Evolutionary conservation across 768 basidiomycete genomes (phyloP).

Genomic region (Suillus americanus): DNA sequence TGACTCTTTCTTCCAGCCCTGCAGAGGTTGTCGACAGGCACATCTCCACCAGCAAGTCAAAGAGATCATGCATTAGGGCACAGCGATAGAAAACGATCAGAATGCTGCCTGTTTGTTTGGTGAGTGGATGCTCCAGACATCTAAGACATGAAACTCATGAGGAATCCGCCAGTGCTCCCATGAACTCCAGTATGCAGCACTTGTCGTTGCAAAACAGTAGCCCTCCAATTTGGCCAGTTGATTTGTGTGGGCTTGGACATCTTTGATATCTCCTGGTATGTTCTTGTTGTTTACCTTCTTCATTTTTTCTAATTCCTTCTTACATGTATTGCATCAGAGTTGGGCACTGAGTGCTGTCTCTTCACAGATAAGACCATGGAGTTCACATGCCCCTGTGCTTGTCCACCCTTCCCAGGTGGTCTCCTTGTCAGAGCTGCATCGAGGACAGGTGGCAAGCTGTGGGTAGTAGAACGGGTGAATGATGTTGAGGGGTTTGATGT

Average conservation of each 20-base stretch:
- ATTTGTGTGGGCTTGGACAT: too few relatives aligned
- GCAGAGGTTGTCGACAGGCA: constrained; percentile 17
- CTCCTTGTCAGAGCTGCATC: background rate
- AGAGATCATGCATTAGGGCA: constrained; percentile 22
- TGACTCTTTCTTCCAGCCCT: constrained; percentile 22
- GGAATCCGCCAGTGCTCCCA: too few relatives aligned
- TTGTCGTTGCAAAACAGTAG: too few relatives aligned
- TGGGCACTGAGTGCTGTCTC: background rate
- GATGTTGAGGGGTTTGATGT: background rate
- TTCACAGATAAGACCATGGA: background rate
- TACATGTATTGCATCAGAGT: background rate
- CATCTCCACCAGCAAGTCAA: constrained; percentile 24
- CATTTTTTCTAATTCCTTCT: background rate
- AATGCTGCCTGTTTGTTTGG: constrained; percentile 10
- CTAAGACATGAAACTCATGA: too few relatives aligned
- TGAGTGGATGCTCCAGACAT: too few relatives aligned
- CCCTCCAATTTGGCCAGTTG: too few relatives aligned
- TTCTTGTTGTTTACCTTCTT: too few relatives aligned
- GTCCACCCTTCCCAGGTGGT: background rate
- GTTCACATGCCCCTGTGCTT: background rate
- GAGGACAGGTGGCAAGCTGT: too few relatives aligned
- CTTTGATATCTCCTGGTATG: too few relatives aligned
- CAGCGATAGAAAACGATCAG: constrained; percentile 20
- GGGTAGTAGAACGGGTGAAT: background rate
- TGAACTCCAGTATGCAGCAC: too few relatives aligned